phyloP scores from a whole-genome alignment of 148 eudicot species.

The Pouteria glomerata region DNA sequence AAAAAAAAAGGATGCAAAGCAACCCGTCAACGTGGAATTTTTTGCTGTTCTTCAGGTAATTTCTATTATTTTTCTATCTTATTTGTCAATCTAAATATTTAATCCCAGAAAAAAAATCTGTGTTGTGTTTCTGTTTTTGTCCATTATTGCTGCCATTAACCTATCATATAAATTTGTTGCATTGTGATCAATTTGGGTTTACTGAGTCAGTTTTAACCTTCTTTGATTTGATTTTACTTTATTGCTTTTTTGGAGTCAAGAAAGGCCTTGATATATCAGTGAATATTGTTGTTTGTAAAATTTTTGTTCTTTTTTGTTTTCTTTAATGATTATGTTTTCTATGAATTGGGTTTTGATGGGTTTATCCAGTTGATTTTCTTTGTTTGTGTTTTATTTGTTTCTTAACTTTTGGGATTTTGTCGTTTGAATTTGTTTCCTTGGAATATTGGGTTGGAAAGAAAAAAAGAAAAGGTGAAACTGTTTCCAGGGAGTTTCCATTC shows the following conservation, averaged over 20 bases:
- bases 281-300: neutral
- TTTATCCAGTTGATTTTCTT: neutral
- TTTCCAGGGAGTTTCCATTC: neutral
- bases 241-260: neutral
- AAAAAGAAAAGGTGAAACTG: neutral
- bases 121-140: neutral
- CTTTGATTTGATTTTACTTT: neutral
- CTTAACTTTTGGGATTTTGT: neutral
- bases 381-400: neutral
- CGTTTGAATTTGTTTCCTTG: neutral
- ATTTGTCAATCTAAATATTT: neutral
- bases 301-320: neutral
- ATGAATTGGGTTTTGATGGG: constrained; percentile 4
- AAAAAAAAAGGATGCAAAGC: neutral
- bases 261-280: neutral
- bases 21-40: constrained; percentile 14
- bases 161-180: neutral
- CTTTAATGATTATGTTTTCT: neutral
- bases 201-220: neutral
- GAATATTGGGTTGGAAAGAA: neutral
- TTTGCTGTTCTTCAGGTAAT: constrained; percentile 16
- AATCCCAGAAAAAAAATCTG: neutral
- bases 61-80: constrained; percentile 5
- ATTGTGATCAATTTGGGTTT: neutral
- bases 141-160: neutral